These are phyloP conservation scores for Neltuma alba DNA, from an alignment of 306 rosid genomes.

Conservation along the genomic window DNA sequence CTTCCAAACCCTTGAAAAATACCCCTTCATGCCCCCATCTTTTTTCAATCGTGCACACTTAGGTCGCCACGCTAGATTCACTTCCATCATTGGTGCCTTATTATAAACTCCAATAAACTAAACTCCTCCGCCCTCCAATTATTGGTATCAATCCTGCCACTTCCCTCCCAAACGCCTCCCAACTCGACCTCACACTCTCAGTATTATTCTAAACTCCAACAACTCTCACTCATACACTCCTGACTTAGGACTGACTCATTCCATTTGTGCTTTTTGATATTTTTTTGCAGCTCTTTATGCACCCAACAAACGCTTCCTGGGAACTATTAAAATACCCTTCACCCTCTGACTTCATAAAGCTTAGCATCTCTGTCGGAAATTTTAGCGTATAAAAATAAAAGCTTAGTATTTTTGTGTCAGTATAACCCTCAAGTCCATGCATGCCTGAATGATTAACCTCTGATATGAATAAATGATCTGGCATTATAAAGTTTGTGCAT, in stretches of 20 bases:
- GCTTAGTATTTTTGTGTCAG: not conserved
- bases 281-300: constrained; percentile 11
- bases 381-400: not conserved
- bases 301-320: not conserved
- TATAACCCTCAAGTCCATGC: not conserved
- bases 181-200: constrained; percentile 23
- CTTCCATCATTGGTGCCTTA: constrained; percentile 52
- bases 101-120: constrained; percentile 43
- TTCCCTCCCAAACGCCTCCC: constrained; percentile 14
- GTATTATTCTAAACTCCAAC: constrained; percentile 15
- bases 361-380: not conserved
- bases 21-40: constrained; percentile 33
- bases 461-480: not conserved
- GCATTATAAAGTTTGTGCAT: not conserved
- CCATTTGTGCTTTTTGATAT: not conserved
- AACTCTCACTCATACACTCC: not conserved
- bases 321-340: not conserved
- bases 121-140: constrained; percentile 49
- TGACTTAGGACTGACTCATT: not conserved
- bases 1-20: constrained; percentile 43
- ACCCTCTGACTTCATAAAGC: not conserved
- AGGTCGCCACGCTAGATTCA: constrained; percentile 56
- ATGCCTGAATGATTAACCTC: not conserved
- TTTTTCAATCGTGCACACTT: constrained; percentile 68
- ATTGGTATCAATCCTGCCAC: constrained; percentile 45